phyloP scores from a whole-genome alignment of 345 rosid genomes.

The Limnanthes douglasii region DNA sequence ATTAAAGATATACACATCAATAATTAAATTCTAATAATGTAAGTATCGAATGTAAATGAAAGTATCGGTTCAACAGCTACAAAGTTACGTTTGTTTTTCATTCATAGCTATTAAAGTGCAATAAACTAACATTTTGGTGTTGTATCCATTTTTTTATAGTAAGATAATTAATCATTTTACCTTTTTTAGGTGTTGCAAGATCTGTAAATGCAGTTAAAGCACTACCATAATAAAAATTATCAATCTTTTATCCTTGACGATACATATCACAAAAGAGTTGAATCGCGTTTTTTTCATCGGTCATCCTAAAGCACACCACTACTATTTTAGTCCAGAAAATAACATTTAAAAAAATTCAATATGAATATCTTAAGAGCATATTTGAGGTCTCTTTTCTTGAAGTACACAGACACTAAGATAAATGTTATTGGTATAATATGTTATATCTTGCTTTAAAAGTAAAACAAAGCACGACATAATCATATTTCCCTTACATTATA shows the following conservation, averaged over 20 bases:
- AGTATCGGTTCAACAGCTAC: conserved; percentile 38
- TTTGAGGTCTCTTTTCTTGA: conserved; percentile 33
- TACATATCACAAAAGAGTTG: conserved; percentile 36
- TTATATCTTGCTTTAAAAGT: too few relatives aligned
- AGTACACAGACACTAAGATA: conserved; percentile 74
- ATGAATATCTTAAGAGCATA: conserved; percentile 36
- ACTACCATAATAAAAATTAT: conserved; percentile 59
- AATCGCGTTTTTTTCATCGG: conserved; percentile 38
- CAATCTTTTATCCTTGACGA: conserved; percentile 29
- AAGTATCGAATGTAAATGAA: conserved; percentile 27
- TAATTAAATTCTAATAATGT: conserved; percentile 87
- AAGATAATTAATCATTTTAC: conserved; percentile 56
- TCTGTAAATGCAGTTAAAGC: conserved; percentile 70
- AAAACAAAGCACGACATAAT: too few relatives aligned
- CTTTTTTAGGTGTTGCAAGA: conserved; percentile 45
- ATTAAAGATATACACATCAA: conserved; percentile 59
- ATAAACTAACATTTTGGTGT: conserved; percentile 32
- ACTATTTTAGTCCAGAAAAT: conserved; percentile 94
- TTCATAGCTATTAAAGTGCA: conserved; percentile 79
- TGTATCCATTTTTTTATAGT: conserved; percentile 41
- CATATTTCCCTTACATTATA: too few relatives aligned
- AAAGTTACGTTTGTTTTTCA: conserved; percentile 50
- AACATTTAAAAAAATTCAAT: conserved; percentile 28
- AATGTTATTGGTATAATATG: too few relatives aligned
- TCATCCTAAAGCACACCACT: conserved; percentile 49